Base-by-base conservation (phyloP, 306 rosid species). In the Dryas drummondii region DNA sequence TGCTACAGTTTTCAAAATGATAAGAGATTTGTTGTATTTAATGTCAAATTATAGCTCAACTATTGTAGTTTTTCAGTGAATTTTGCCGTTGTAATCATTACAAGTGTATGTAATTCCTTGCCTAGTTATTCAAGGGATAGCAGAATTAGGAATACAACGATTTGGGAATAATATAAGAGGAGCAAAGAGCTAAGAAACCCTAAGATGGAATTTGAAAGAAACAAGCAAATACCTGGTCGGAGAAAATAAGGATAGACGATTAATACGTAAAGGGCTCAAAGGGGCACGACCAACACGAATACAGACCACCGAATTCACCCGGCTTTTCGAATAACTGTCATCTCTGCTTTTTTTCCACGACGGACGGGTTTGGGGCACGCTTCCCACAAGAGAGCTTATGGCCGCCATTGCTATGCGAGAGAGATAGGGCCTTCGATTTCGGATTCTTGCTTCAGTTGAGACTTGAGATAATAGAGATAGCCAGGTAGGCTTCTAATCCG, bases 221-320 rank as follows among this genome's bases (percentile, higher is more conserved):
- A 62, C 52, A 48, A 41, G 12, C 1, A 52, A 7, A 46, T 72
- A 92, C 93, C 88, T 84, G 60, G 66, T 41, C 32, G 78, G 57
- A 52, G 76, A 55, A 19, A 80, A 46, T 7, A 74, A n/a, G 45
- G 81, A 76, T 7, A 77, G 79, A 62, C 75, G 50, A 9, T 66
- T 72, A 12, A 64, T 51, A 14, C 60, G 52, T 41, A 75, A 57
- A 58, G 74, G 41, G 44, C 64, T 10, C n/a, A 47, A 51, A 78
- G 58, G 45, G 19, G 73, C 14, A 62, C 48, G 49, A 48, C 69
- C 62, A 67, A 76, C 72, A 8, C 58, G 79, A 70, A 77, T 65
- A 61, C 40, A 76, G 47, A 69, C 68, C 58, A 70, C 69, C 52
- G 75, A 77, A 79, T 83, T 72, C 64, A 11, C 68, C 72, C 53